Conservation (phyloP, 108 stramenopile species). For the Stephanodiscus triporus region DNA sequence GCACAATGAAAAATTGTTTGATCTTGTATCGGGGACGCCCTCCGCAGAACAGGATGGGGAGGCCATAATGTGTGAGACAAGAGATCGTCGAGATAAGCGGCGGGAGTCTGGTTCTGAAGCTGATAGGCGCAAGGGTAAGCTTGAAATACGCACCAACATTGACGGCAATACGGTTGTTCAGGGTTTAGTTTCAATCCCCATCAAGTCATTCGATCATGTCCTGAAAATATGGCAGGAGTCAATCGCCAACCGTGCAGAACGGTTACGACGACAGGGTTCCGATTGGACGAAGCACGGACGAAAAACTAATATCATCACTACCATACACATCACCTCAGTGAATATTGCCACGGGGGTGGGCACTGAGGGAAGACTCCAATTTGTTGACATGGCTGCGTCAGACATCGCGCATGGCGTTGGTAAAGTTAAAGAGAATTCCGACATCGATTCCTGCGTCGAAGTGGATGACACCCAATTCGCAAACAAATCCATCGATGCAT, state of each 20-base stretch:
- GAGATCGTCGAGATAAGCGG: slow-evolving; percentile 25
- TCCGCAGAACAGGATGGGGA: slow-evolving; percentile 67
- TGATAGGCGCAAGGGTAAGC: slow-evolving; percentile 53
- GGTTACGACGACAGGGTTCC: slow-evolving; percentile 57
- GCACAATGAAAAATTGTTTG: slow-evolving; percentile 72
- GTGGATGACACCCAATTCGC: slow-evolving; percentile 59
- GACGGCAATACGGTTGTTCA: slow-evolving; percentile 86
- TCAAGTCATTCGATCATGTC: slow-evolving; percentile 68
- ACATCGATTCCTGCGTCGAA: slow-evolving; percentile 13
- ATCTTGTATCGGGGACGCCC: slow-evolving; percentile 71
- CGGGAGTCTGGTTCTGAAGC: slow-evolving; percentile 23
- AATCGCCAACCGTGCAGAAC: slow-evolving; percentile 43
- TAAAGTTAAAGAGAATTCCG: slow-evolving; percentile 19
- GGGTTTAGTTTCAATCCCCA: slow-evolving; percentile 65
- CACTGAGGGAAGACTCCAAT: slow-evolving; percentile 77
- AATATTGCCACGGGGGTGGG: slow-evolving; percentile 78
- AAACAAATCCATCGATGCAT: slow-evolving; percentile 72
- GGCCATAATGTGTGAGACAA: slow-evolving; percentile 44
- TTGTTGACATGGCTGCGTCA: slow-evolving; percentile 80
- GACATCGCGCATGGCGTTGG: slow-evolving; percentile 46
- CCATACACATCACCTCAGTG: slow-evolving; percentile 68
- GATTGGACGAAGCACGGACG: slow-evolving; percentile 40
- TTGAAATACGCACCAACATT: slow-evolving; percentile 85
- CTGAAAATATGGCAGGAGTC: slow-evolving; percentile 62
- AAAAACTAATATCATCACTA: slow-evolving; percentile 69